phyloP scores from a whole-genome alignment of 768 basidiomycete species.

The Rhizopogon vinicolor region DNA sequence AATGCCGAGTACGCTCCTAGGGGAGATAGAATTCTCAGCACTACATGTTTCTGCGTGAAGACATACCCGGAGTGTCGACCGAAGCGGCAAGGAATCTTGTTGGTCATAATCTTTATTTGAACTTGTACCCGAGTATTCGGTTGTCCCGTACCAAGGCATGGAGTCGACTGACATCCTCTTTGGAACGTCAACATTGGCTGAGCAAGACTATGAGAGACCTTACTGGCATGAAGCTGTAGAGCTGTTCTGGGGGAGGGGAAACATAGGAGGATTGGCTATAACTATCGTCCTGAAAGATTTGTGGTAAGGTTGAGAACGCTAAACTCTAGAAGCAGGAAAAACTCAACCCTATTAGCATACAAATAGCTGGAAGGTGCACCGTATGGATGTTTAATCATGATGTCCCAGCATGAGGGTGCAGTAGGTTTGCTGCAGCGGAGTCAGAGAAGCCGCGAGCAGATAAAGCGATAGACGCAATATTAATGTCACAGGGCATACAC shows the following conservation, averaged over 20 bases:
- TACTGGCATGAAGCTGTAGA: constrained; percentile 25
- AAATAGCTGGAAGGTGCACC: constrained; percentile 22
- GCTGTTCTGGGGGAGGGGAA: constrained; percentile 11
- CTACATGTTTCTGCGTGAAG: neutral
- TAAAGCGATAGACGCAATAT: neutral
- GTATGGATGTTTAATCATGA: constrained; percentile 27
- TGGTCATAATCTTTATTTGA: constrained; percentile 1
- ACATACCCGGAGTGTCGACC: constrained; percentile 13
- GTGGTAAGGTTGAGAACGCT: neutral
- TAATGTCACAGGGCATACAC: too few species aligned
- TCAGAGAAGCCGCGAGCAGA: neutral
- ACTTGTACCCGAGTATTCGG: constrained; percentile 1
- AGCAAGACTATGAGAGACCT: neutral
- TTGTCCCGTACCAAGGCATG: constrained; percentile 1
- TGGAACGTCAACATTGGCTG: neutral
- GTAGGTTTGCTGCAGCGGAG: neutral
- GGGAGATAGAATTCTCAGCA: neutral
- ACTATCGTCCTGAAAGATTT: constrained; percentile 8
- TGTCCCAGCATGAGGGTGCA: neutral
- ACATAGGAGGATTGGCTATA: neutral
- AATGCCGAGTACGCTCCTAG: constrained; percentile 16
- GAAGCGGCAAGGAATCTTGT: constrained; percentile 6
- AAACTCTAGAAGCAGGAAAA: neutral
- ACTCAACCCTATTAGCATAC: constrained; percentile 19
- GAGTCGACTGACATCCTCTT: constrained; percentile 26